Percentiles rank a stretch among this genome's conserved stretches.
Evolutionary conservation across 345 rosid species (phyloP).

Genomic region (Conringia planisiliqua): DNA sequence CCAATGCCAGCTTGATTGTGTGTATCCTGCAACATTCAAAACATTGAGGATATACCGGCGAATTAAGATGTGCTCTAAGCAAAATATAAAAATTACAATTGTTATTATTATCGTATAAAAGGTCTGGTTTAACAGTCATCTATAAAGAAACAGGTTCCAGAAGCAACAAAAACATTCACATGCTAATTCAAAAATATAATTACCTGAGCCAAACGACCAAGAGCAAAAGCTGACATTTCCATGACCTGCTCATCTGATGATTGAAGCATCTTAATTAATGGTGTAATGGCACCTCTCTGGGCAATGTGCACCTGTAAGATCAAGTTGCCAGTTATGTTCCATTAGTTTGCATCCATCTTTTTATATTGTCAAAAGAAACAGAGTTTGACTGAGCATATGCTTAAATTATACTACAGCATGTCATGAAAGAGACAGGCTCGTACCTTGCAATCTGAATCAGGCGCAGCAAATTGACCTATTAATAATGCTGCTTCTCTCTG

Average conservation of each 20-base stretch:
- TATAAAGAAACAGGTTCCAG: too few species aligned
- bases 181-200: not conserved
- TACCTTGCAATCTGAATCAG: conserved; percentile 83
- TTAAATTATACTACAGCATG: not conserved
- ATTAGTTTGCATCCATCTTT: not conserved
- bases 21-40: conserved; percentile 43
- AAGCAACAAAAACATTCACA: not conserved
- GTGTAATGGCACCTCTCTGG: conserved; percentile 71
- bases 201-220: conserved; percentile 87
- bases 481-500: conserved; percentile 78
- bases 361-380: not conserved
- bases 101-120: not conserved
- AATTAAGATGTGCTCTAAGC: not conserved
- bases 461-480: conserved; percentile 78
- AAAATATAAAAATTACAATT: not conserved
- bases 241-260: conserved; percentile 58
- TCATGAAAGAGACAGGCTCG: not conserved
- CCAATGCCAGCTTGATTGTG: conserved; percentile 89
- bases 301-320: conserved; percentile 69
- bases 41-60: not conserved
- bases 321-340: not conserved
- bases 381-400: not conserved
- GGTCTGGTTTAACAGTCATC: too few species aligned
- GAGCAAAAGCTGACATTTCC: conserved; percentile 83
- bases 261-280: conserved; percentile 67